Evolutionary conservation across 1,284 basidiomycete genomes (phyloP), one percentile per base, ranked within the genome.

Genomic region (Moesziomyces aphidis): DNA sequence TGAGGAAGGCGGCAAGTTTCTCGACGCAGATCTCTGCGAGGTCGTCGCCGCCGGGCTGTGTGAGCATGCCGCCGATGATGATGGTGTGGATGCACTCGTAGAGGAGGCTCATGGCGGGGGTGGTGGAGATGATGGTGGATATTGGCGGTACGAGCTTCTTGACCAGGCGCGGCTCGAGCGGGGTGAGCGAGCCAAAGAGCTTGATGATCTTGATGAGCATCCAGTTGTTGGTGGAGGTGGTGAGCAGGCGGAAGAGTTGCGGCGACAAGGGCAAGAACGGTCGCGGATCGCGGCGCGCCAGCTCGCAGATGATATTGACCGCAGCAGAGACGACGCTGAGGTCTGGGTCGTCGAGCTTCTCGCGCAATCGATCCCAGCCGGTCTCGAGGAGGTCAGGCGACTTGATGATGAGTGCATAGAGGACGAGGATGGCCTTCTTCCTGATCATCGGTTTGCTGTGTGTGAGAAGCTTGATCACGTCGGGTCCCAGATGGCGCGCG

Each of bases 191-290:
- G 10, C 76, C 82, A 56, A 84, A 83, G 23, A 83, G 87, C 86
- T 99, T 99, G 85, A 99, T 91, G 52, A 98, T 92, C 87, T 99
- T 99, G 86, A 99, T 99, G 62, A 99, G 88, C 93, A 98, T 96
- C 97, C 97, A 99, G 83, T 99, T 99, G 85, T 99, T 99, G 28
- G 91, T 92, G 31, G 93, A 94, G 1, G 91, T 94, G 0, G 94
- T 97, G 65, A 99, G 87, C n/a, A 98, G 88, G 76, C 92, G 92
- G 85, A 99, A 99, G 51, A 99, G 87, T 79, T 94, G 93, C 1
- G 97, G 97, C 3, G 96, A 95, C 5, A 84, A 72, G 1, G 79
- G 70, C 15, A 84, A 46, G 46, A 83, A 83, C 0, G 79, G 77
- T 11, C 63, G 52, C 10, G 82, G 75, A 55, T 81, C 78, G 5